Evolutionary conservation across 108 stramenopile species (phyloP), one percentile per base, ranked within the genome.

Genomic region (Nitzschia sp.): DNA sequence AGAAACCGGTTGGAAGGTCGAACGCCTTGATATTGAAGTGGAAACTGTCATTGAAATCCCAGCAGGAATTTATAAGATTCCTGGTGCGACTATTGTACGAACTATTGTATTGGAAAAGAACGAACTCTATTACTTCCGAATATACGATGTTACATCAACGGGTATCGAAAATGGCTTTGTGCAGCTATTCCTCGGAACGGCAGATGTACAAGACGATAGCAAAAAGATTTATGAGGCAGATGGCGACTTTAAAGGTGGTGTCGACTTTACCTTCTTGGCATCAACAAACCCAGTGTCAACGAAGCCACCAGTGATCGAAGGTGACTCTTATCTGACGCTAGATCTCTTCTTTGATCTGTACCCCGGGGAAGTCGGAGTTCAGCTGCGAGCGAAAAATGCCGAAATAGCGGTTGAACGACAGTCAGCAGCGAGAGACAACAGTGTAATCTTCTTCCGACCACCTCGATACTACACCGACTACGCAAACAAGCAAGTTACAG

Each of bases 1-100:
- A 49, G 80, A 76, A 30, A 63, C 35, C 21, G 71, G 75, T 46
- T 76, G 80, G 80, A 55, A 68, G 31, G 38, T 79, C 11, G 72
- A 73, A 18, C 54, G 64, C 26, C 29, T 80, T 9, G 54, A 34
- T 1, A 28, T 67, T 15, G 46, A 61, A 19, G 60, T 32, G 0
- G 63, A 80, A 29, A 67, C 70, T 15, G 68, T 85, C 42, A 58
- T 82, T 24, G 31, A 51, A 19, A 34, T 75, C 8, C 66, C 74
- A 4, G 55, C 66, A 2, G 74, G 74, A 17, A 35, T 61, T 2
- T 75, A 75, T 36, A 46, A 26, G 35, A 67, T 31, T 11, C 66
- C 66, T n/a, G 26, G 36, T 29, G 48, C 49, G 30, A 75, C 32
- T 1, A 61, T 75, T 31, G 59, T 67, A 1, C 30, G 60, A 24